phyloP scores from a whole-genome alignment of 345 rosid species.

The Erodium maritimum region DNA sequence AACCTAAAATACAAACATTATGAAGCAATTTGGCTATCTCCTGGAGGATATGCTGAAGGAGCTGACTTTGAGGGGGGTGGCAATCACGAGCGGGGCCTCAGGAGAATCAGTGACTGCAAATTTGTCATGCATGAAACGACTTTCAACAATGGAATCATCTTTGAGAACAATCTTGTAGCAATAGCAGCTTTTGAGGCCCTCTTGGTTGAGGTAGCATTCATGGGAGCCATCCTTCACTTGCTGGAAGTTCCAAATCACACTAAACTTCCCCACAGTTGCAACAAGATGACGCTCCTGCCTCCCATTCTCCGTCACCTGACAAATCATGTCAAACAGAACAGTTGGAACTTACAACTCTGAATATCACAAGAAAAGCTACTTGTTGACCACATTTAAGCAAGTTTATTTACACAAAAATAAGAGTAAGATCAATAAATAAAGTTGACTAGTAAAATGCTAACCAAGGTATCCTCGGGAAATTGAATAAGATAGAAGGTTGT shows the following conservation, averaged over 20 bases:
- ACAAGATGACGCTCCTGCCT: slow-evolving; percentile 62
- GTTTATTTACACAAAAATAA: too few relatives aligned
- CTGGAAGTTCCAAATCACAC: slow-evolving; percentile 56
- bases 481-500: background rate
- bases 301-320: slow-evolving; percentile 37
- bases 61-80: slow-evolving; percentile 91
- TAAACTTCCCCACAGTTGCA: slow-evolving; percentile 94
- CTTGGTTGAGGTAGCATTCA: slow-evolving; percentile 38
- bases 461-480: too few relatives aligned
- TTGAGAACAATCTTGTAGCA: slow-evolving; percentile 82
- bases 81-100: slow-evolving; percentile 95
- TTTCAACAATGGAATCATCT: slow-evolving; percentile 85
- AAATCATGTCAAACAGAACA: slow-evolving; percentile 6
- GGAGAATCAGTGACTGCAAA: slow-evolving; percentile 84
- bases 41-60: slow-evolving; percentile 90
- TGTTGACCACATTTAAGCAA: background rate
- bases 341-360: background rate
- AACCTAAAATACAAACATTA: slow-evolving; percentile 4
- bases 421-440: background rate
- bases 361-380: background rate
- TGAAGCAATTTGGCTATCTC: slow-evolving; percentile 27
- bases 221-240: slow-evolving; percentile 39
- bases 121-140: slow-evolving; percentile 98
- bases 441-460: background rate
- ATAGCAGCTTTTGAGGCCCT: slow-evolving; percentile 42